Evolutionary conservation across 768 basidiomycete species (phyloP).

Genomic region (Pulveroboletus sp.): DNA sequence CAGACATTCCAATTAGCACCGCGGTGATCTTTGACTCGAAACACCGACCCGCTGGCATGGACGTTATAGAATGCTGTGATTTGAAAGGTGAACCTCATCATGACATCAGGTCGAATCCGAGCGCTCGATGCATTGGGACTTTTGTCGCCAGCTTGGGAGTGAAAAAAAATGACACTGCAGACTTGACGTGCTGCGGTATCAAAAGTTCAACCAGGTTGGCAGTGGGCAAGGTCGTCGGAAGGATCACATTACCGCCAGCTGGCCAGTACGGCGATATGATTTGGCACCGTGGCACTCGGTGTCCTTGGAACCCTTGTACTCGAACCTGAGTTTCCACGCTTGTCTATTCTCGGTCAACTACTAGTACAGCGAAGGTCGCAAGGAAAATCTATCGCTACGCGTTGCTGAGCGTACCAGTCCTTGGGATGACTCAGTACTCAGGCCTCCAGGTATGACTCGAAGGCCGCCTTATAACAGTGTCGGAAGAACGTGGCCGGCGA

Average conservation of each 20-base stretch:
- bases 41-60: neutral
- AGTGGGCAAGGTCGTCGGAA: no score
- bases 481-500: no score
- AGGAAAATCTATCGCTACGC: neutral
- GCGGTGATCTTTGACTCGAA: neutral
- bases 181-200: no score
- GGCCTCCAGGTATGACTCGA: no score
- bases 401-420: neutral
- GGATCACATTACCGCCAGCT: neutral
- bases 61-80: conserved; percentile 2
- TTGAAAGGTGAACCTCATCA: neutral
- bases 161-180: no score
- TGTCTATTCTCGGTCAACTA: neutral
- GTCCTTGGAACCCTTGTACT: no score
- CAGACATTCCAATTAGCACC: neutral
- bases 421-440: neutral
- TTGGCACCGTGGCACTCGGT: no score
- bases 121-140: neutral
- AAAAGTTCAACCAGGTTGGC: neutral
- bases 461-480: no score
- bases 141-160: no score
- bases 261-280: no score
- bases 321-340: neutral
- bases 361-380: neutral
- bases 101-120: neutral